A percentile compares a stretch with the other conserved stretches of the same genome.
Evolutionary conservation across 495 filamentous ascomycete species (phyloP).

Genomic region (Podospora sp.): DNA sequence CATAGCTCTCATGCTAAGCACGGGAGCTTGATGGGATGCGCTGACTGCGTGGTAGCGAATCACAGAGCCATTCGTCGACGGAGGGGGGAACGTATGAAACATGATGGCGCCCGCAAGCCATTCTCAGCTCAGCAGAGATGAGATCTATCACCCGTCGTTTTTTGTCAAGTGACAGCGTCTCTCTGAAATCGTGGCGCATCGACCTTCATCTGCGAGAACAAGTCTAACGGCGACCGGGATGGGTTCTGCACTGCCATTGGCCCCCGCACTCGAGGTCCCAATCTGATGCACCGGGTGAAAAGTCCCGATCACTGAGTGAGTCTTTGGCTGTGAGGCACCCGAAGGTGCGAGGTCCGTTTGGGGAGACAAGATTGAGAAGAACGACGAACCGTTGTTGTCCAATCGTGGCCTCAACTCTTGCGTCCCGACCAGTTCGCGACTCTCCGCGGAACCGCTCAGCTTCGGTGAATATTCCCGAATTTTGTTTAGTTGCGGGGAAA

Average conservation of each 20-base stretch:
- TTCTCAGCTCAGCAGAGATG: slow-evolving; percentile 18
- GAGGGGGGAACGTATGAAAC: slow-evolving; percentile 28
- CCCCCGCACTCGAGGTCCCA: slow-evolving; percentile 16
- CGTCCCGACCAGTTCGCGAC: neutral
- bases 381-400: neutral
- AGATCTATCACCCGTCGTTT: neutral
- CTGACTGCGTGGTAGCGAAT: slow-evolving; percentile 12
- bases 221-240: neutral
- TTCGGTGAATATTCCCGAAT: slow-evolving; percentile 10
- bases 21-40: neutral
- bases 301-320: slow-evolving; percentile 11
- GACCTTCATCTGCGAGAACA: slow-evolving; percentile 5
- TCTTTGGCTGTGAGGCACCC: neutral
- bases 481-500: slow-evolving; percentile 4
- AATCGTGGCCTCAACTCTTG: slow-evolving; percentile 1
- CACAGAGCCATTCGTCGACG: neutral
- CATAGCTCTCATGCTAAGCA: slow-evolving; percentile 25
- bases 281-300: slow-evolving; percentile 13
- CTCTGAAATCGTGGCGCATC: neutral
- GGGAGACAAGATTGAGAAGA: slow-evolving; percentile 9
- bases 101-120: slow-evolving; percentile 8
- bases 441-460: neutral
- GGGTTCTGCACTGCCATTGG: slow-evolving; percentile 11
- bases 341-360: neutral
- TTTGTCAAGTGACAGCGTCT: slow-evolving; percentile 17